Conservation (phyloP, 768 basidiomycete species). For the Mycena rosella region DNA sequence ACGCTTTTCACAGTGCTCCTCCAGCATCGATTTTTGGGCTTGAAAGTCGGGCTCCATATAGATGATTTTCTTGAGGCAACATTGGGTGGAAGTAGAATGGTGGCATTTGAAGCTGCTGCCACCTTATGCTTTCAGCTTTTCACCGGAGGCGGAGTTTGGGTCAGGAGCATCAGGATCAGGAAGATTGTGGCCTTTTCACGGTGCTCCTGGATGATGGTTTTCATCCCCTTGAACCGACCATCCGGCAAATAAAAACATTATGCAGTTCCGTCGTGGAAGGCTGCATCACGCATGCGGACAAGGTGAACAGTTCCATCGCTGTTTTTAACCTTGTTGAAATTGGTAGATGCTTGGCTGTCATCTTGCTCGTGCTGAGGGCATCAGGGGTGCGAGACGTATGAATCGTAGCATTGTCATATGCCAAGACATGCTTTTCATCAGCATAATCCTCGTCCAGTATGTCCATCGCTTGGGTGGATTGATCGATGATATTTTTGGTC, state of each 20-base stretch:
- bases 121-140: constrained; percentile 5
- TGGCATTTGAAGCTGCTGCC: neutral
- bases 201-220: neutral
- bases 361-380: constrained; percentile 39
- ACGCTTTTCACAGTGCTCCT: constrained; percentile 40
- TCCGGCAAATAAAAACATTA: neutral
- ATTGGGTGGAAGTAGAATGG: neutral
- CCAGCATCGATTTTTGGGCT: constrained; percentile 47
- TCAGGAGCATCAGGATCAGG: constrained; percentile 3
- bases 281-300: neutral
- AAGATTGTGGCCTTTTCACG: neutral
- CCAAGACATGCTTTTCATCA: constrained; percentile 37
- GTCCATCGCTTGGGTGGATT: constrained; percentile 26
- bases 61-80: constrained; percentile 40
- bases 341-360: constrained; percentile 32
- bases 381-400: constrained; percentile 40
- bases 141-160: neutral
- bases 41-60: constrained; percentile 59
- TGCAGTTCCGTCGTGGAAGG: neutral
- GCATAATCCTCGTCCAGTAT: constrained; percentile 34
- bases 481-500: neutral
- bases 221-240: neutral
- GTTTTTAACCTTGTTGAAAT: neutral
- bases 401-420: constrained; percentile 43
- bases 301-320: neutral